These are phyloP conservation scores for Cryptococcus wingfieldii DNA, from an alignment of 1,284 basidiomycete genomes.

Conservation along the genomic window DNA sequence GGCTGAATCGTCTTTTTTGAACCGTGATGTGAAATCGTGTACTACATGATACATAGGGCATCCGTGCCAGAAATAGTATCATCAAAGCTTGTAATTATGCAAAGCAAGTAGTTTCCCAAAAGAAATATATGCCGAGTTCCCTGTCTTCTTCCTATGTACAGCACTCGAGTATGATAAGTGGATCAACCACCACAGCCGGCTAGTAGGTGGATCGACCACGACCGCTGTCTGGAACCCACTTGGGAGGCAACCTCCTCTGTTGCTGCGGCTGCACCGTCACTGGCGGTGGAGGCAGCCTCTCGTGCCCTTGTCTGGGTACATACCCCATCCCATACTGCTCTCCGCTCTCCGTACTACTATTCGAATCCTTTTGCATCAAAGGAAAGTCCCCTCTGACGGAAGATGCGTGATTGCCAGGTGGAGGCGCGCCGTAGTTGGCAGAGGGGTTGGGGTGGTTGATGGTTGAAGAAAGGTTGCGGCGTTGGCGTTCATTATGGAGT, in stretches of 20 bases:
- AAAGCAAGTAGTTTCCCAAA: too few relatives aligned
- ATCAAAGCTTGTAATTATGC: too few relatives aligned
- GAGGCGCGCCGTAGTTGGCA: background rate
- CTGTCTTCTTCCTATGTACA: too few relatives aligned
- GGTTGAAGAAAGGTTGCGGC: slow-evolving; percentile 4
- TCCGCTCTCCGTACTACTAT: background rate
- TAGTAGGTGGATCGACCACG: too few relatives aligned
- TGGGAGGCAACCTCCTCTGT: background rate
- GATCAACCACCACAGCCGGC: too few relatives aligned
- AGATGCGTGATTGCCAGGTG: background rate
- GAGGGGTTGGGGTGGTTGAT: background rate
- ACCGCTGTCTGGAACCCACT: background rate
- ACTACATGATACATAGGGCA: too few relatives aligned
- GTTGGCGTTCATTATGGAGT: slow-evolving; percentile 6
- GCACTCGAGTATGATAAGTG: too few relatives aligned
- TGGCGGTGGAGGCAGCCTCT: background rate
- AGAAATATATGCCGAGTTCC: too few relatives aligned
- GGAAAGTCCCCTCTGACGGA: background rate
- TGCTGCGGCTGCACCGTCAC: background rate
- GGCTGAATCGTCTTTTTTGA: too few relatives aligned
- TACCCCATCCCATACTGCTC: background rate
- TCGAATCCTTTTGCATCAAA: background rate
- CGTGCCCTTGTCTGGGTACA: background rate
- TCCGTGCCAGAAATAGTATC: too few relatives aligned
- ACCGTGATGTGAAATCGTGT: too few relatives aligned